These are phyloP conservation scores for Cystobasidium slooffiae DNA, from an alignment of 1,284 basidiomycete genomes.

Conservation along the genomic window DNA sequence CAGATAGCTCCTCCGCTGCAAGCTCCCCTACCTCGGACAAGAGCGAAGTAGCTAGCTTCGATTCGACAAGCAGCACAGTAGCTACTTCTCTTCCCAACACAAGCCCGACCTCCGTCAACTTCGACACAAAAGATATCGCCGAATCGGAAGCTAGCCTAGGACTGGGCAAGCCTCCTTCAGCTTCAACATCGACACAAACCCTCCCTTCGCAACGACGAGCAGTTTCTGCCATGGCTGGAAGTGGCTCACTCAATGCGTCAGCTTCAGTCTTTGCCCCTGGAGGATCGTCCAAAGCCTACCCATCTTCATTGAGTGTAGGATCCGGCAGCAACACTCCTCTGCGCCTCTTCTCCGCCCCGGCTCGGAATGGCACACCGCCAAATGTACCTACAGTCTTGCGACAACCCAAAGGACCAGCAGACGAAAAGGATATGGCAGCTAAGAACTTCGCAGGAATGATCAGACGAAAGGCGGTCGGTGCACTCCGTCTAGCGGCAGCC, in stretches of 20 bases:
- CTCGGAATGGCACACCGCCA: conserved; percentile 21
- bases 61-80: conserved; percentile 20
- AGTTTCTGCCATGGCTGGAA: not conserved
- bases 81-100: conserved; percentile 14
- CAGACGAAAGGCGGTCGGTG: conserved; percentile 37
- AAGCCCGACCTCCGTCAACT: conserved; percentile 28
- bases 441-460: conserved; percentile 44
- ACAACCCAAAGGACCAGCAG: conserved; percentile 41
- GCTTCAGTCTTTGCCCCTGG: conserved; percentile 30
- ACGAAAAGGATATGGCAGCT: conserved; percentile 34
- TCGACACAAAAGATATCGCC: conserved; percentile 14
- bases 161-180: not conserved
- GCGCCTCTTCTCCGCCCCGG: conserved; percentile 38
- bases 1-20: conserved; percentile 24
- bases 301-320: conserved; percentile 23
- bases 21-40: conserved; percentile 35
- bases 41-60: conserved; percentile 39
- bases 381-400: conserved; percentile 26
- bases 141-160: not conserved
- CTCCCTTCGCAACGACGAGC: conserved; percentile 6
- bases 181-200: not conserved
- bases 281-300: conserved; percentile 15
- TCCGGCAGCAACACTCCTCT: conserved; percentile 7
- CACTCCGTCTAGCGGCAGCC: conserved; percentile 26
- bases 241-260: conserved; percentile 13